phyloP scores from a whole-genome alignment of 2,329 filamentous ascomycete genomes.

The Didymella exigua region DNA sequence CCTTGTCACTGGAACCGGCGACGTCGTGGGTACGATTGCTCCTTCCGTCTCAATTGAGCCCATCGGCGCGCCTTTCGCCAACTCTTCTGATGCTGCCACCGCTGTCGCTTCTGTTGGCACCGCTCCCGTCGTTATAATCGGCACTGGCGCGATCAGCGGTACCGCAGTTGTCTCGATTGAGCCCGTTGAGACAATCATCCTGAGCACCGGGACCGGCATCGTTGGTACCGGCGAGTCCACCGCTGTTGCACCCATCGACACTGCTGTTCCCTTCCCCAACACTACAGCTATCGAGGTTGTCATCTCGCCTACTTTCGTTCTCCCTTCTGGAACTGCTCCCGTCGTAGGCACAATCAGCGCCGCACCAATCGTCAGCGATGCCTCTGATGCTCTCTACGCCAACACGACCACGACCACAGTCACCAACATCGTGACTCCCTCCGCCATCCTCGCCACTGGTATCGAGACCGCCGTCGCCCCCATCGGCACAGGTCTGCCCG shows the following conservation, averaged over 20 bases:
- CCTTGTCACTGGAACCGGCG: slow-evolving; percentile 13
- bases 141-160: slow-evolving; percentile 1
- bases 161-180: neutral
- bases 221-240: neutral
- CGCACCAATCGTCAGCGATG: neutral
- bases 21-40: slow-evolving; percentile 1
- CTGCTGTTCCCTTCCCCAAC: slow-evolving; percentile 17
- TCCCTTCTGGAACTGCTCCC: slow-evolving; percentile 2
- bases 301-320: slow-evolving; percentile 6
- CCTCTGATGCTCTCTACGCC: neutral
- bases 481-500: slow-evolving; percentile 1
- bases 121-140: neutral
- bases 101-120: slow-evolving; percentile 8
- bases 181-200: slow-evolving; percentile 3
- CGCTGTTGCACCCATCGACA: slow-evolving; percentile 1
- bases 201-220: neutral
- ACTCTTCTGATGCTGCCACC: slow-evolving; percentile 1
- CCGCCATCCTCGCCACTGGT: slow-evolving; percentile 1
- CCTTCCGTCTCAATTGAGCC: slow-evolving; percentile 4
- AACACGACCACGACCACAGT: slow-evolving; percentile 13
- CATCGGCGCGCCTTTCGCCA: slow-evolving; percentile 1
- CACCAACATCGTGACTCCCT: slow-evolving; percentile 5
- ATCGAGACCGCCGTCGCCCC: neutral
- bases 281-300: slow-evolving; percentile 9
- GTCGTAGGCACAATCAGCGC: slow-evolving; percentile 4